phyloP scores from a whole-genome alignment of 1,284 basidiomycete species.

The Rugosomyces carneus region DNA sequence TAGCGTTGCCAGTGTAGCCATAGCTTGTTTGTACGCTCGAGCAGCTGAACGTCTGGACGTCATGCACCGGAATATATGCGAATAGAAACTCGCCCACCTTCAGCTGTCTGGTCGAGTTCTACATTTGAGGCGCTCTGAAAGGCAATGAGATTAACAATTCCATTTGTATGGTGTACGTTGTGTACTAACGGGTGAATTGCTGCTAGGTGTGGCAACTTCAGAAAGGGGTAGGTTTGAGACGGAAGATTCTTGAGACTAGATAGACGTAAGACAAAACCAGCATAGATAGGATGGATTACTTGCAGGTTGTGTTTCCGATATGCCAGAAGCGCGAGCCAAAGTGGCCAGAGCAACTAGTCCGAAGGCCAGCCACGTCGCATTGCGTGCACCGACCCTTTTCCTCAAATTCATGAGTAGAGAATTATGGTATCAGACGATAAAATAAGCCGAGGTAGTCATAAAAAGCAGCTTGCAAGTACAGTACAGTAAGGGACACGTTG shows the following conservation, averaged over 20 bases:
- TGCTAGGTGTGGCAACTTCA: slow-evolving; percentile 2
- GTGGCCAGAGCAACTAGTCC: slow-evolving; percentile 45
- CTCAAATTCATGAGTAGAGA: slow-evolving; percentile 21
- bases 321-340: slow-evolving; percentile 26
- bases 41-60: slow-evolving; percentile 37
- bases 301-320: slow-evolving; percentile 19
- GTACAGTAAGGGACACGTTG: slow-evolving; percentile 12
- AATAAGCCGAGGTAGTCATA: slow-evolving; percentile 11
- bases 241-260: slow-evolving; percentile 3
- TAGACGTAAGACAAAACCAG: background rate
- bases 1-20: slow-evolving; percentile 55
- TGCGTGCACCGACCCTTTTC: slow-evolving; percentile 38
- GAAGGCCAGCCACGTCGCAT: slow-evolving; percentile 58
- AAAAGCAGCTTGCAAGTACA: background rate
- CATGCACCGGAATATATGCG: background rate
- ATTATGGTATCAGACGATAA: slow-evolving; percentile 1
- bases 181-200: slow-evolving; percentile 2
- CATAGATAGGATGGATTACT: background rate
- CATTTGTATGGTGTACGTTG: background rate
- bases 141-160: background rate
- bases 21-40: slow-evolving; percentile 66
- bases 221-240: background rate
- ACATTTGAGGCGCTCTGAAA: slow-evolving; percentile 18
- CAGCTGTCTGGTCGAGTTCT: slow-evolving; percentile 38
- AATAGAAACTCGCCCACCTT: slow-evolving; percentile 32